Evolutionary conservation across 1,139 yeast genomes (phyloP), one percentile per base, ranked within the genome.

Genomic region (Candida sojae): DNA sequence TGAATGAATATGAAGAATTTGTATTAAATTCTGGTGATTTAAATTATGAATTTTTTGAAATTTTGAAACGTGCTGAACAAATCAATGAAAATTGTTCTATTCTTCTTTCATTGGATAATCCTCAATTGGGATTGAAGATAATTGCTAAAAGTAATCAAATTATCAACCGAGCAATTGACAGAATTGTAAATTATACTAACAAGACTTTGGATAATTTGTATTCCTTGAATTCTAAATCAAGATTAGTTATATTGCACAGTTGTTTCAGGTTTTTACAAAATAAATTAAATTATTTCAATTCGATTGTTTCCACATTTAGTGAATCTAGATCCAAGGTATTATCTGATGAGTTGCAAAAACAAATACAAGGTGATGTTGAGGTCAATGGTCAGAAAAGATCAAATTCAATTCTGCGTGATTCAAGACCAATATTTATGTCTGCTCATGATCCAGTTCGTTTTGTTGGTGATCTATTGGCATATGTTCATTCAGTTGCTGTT

Each of bases 401-500:
- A 13, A 34, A 45, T 39, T 50, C 21, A 46, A 49, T 44, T 47
- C 60, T 58, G 3, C 53, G 57, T 12, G 52, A 47, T 48, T 53
- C 49, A 50, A 68, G 83, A 51, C 88, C 92, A 1, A 72, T 89
- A 23, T 78, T 81, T 42, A 69, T 86, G 44, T 79, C 86, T 9
- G 86, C 92, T 0, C 88, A 86, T 62, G 97, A 93, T 64, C 89
- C 97, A 1, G 72, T 83, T 17, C 74, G 96, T 49, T 91, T 84
- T 57, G 77, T 89, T 17, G 96, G 98, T 28, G 98, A 91, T 63
- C 77, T 93, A 31, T 70, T 93, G 42, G 99, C 99, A 0, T 88
- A 89, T 70, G 78, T 92, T 11, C 98, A 95, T 61, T 82, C 95
- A 0, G 79, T 90, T n/a, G 84, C 92, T 33, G 96, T 91, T 5